These are phyloP conservation scores for Dacryopinax spathularia DNA, from an alignment of 768 basidiomycete species.

Conservation along the genomic window DNA sequence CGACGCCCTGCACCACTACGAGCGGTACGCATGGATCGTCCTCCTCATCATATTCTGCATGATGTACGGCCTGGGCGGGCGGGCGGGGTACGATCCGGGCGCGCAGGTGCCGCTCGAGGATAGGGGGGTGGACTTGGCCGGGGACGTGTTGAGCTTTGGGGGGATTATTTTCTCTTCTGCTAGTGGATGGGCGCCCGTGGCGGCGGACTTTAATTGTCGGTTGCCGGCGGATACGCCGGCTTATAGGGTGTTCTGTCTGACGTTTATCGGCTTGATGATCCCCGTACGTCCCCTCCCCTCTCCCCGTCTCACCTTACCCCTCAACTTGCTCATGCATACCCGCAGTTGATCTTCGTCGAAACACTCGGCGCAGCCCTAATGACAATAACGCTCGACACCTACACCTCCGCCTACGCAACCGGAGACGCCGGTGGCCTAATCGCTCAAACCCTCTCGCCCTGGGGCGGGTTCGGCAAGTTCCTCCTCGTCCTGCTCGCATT, in stretches of 20 bases:
- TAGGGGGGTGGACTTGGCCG: slow-evolving; percentile 31
- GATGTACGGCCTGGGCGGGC: slow-evolving; percentile 37
- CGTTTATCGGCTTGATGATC: slow-evolving; percentile 38
- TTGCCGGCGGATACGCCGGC: slow-evolving; percentile 33
- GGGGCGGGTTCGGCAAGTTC: slow-evolving; percentile 32
- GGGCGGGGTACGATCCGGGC: slow-evolving; percentile 33
- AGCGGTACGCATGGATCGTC: slow-evolving; percentile 43
- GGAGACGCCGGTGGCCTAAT: slow-evolving; percentile 34
- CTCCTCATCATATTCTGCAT: slow-evolving; percentile 34
- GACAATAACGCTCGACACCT: slow-evolving; percentile 30
- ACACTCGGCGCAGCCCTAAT: slow-evolving; percentile 30
- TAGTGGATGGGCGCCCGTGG: slow-evolving; percentile 38
- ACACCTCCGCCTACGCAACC: slow-evolving; percentile 28
- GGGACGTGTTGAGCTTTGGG: slow-evolving; percentile 39
- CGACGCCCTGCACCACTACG: slow-evolving; percentile 30
- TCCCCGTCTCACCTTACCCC: neutral
- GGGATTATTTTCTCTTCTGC: slow-evolving; percentile 38
- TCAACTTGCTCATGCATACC: neutral
- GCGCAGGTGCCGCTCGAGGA: slow-evolving; percentile 33
- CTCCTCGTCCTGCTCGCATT: slow-evolving; percentile 31
- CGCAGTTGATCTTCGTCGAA: slow-evolving; percentile 13
- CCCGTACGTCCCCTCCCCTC: slow-evolving; percentile 21
- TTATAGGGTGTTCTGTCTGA: slow-evolving; percentile 34
- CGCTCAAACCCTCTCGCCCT: slow-evolving; percentile 31
- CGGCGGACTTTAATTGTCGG: slow-evolving; percentile 42